These are phyloP conservation scores for Cystobasidiaceae sp. DNA, from an alignment of 1,284 basidiomycete genomes.

Conservation along the genomic window DNA sequence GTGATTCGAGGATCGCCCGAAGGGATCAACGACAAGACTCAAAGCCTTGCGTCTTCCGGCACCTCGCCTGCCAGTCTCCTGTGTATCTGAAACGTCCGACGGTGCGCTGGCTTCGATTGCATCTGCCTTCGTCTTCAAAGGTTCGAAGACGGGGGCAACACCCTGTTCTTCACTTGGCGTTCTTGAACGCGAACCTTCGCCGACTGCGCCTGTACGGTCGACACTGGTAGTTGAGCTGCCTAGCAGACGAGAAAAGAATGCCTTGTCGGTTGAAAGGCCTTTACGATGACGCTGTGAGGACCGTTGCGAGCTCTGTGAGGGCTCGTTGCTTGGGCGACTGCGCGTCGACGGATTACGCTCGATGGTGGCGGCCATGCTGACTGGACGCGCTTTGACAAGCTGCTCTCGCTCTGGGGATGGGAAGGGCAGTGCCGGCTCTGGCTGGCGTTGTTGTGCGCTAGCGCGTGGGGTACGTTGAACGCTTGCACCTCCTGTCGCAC, in stretches of 20 bases:
- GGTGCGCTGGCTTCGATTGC: not conserved
- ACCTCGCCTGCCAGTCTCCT: constrained; percentile 15
- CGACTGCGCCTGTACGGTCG: constrained; percentile 16
- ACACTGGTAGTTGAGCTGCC: constrained; percentile 43
- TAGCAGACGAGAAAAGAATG: constrained; percentile 64
- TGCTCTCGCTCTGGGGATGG: constrained; percentile 15
- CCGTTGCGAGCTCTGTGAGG: constrained; percentile 34
- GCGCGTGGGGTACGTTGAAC: constrained; percentile 9
- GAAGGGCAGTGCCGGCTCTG: constrained; percentile 1
- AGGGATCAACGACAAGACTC: constrained; percentile 72
- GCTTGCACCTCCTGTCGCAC: not conserved
- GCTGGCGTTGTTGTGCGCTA: not conserved
- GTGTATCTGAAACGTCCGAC: not conserved
- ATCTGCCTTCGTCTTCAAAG: not conserved
- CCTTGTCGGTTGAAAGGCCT: constrained; percentile 66
- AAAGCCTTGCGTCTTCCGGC: constrained; percentile 64
- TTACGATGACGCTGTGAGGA: constrained; percentile 53
- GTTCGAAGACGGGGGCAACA: not conserved
- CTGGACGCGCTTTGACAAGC: not conserved
- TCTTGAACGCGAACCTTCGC: constrained; percentile 20
- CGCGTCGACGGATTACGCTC: constrained; percentile 21
- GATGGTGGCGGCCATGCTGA: constrained; percentile 9
- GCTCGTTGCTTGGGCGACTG: constrained; percentile 37
- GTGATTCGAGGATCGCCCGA: constrained; percentile 50
- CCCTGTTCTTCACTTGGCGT: constrained; percentile 3